These are phyloP conservation scores for Veloboletus limbatus DNA, from an alignment of 1,284 basidiomycete genomes.

Conservation along the genomic window DNA sequence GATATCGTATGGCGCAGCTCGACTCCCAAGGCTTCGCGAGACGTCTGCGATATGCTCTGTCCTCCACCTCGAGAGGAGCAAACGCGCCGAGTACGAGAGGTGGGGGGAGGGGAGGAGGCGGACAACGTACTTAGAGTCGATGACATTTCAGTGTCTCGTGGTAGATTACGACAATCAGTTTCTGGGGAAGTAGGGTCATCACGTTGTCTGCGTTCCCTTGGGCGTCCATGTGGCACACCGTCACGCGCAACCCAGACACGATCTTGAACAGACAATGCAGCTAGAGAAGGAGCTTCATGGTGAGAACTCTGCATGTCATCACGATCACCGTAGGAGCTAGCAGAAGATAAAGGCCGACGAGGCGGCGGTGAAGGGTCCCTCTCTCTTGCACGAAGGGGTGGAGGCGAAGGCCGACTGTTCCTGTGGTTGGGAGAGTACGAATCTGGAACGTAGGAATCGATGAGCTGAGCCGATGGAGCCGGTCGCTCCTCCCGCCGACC, in stretches of 20 bases:
- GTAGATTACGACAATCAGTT: slow-evolving; percentile 36
- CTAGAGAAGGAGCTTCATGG: slow-evolving; percentile 28
- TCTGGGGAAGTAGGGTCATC: slow-evolving; percentile 23
- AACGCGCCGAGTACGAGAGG: slow-evolving; percentile 41
- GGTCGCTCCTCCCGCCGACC: slow-evolving; percentile 30
- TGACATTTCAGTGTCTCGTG: slow-evolving; percentile 43
- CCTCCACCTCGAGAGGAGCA: slow-evolving; percentile 51
- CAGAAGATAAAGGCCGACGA: slow-evolving; percentile 22
- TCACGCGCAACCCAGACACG: slow-evolving; percentile 21
- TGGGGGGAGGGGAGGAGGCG: slow-evolving; percentile 53
- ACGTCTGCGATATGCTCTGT: slow-evolving; percentile 41
- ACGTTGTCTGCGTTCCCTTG: slow-evolving; percentile 27
- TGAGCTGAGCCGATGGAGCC: slow-evolving; percentile 23
- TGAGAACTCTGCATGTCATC: slow-evolving; percentile 26
- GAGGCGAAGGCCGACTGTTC: slow-evolving; percentile 19
- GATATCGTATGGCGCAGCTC: slow-evolving; percentile 41
- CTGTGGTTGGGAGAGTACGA: slow-evolving; percentile 27
- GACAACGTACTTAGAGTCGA: slow-evolving; percentile 76
- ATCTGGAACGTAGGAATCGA: slow-evolving; percentile 35
- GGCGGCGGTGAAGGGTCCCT: slow-evolving; percentile 20
- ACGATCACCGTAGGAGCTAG: slow-evolving; percentile 23
- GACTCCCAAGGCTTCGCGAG: slow-evolving; percentile 53
- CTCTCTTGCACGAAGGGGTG: slow-evolving; percentile 24
- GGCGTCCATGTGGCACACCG: slow-evolving; percentile 14
- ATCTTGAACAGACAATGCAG: slow-evolving; percentile 19